Evolutionary conservation across 2,329 filamentous ascomycete genomes (phyloP), one percentile per base, ranked within the genome.

Genomic region (Penicillium sp.): DNA sequence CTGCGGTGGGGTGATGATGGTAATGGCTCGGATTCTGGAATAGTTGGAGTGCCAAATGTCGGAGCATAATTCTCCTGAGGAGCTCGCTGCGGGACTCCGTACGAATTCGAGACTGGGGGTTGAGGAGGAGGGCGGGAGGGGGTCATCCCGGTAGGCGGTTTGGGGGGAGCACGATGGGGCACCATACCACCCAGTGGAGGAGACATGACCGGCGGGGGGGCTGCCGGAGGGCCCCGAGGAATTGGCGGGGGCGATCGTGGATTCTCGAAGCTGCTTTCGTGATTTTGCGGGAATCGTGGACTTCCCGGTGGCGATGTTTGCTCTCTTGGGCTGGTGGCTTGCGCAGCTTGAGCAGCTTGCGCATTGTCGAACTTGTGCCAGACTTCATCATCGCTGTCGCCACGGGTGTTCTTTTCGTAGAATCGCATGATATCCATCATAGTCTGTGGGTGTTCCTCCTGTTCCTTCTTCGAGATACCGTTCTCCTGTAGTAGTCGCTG

Each of bases 291-390:
- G 79, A 96, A 96, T 73, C 91, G 86, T 60, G 91, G 91, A 77
- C 91, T 94, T 63, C 86, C 85, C 54, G 91, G 90, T 64, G 92
- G 90, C 70, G 90, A 93, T 48, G 48, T 43, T 38, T 46, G 50
- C n/a, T 52, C 55, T 27, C 43, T 27, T 33, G 67, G 88, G 83
- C 27, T 54, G 35, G 54, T 54, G 45, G 38, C 59, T 47, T 88
- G 87, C 52, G 89, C 91, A 78, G 49, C 49, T 51, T 51, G 49
- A n/a, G 50, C 40, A 27, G 40, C 40, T 37, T 53, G 87, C 53
- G 89, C 91, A 78, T 96, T 88, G 69, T 95, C 91, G 74, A 99
- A 97, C 75, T 99, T 99, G 75, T 97, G 93, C 81, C 94, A 91
- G 57, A 94, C 89, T 68, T 90, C 89, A 70, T 96, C 91, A 72